These are phyloP conservation scores for Neofusicoccum umdonicola DNA, from an alignment of 2,329 filamentous ascomycete species.

Conservation along the genomic window DNA sequence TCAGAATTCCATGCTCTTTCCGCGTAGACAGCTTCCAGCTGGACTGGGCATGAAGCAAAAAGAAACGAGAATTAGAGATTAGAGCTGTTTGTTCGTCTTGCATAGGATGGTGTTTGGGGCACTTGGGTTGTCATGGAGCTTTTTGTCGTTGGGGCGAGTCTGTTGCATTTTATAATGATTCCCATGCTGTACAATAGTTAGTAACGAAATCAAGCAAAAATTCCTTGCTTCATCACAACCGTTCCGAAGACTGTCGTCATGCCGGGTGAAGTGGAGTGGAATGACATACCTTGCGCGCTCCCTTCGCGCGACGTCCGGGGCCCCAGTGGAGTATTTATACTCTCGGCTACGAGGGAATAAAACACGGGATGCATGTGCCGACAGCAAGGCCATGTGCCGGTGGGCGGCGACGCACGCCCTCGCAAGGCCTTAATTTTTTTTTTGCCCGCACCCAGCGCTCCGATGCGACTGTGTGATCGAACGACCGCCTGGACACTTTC, in stretches of 20 bases:
- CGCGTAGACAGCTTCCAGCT: background rate
- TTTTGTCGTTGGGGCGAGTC: background rate
- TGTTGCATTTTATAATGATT: slow-evolving; percentile 3
- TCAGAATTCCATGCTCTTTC: slow-evolving; percentile 3
- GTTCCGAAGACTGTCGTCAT: background rate
- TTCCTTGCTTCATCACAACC: background rate
- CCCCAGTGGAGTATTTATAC: slow-evolving; percentile 4
- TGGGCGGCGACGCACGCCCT: background rate
- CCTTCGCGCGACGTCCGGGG: background rate
- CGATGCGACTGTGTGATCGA: too few relatives aligned
- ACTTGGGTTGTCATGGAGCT: background rate
- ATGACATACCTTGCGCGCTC: background rate
- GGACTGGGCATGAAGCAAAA: background rate
- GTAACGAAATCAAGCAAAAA: background rate
- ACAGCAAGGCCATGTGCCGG: background rate
- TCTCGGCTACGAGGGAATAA: background rate
- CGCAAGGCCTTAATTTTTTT: too few relatives aligned
- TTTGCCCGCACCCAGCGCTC: too few relatives aligned
- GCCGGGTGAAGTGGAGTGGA: background rate
- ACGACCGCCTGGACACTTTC: too few relatives aligned
- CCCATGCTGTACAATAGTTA: slow-evolving; percentile 12
- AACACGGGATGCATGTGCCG: background rate
- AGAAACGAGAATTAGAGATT: background rate
- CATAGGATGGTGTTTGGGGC: background rate
- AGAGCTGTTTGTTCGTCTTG: background rate